Percentiles rank a stretch among this genome's conserved stretches.
Conservation (phyloP, 2,329 filamentous ascomycete species). For the Juglanconis juglandina region DNA sequence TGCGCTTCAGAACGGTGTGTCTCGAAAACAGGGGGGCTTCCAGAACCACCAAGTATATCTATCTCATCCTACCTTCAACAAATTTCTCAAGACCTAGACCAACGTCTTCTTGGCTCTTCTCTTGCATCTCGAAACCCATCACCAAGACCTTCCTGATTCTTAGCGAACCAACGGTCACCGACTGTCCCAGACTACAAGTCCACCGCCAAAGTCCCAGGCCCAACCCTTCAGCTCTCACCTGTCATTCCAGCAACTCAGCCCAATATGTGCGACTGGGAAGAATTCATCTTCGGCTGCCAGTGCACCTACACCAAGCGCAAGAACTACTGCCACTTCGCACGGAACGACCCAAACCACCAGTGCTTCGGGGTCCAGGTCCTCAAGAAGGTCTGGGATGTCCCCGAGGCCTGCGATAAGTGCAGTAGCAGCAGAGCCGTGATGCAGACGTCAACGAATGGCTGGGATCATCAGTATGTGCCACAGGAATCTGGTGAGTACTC, state of each 20-base stretch:
- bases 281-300: slow-evolving; percentile 63
- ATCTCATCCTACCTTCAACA: neutral
- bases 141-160: neutral
- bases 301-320: slow-evolving; percentile 59
- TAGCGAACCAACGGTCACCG: neutral
- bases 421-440: slow-evolving; percentile 2
- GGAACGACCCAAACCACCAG: slow-evolving; percentile 67
- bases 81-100: neutral
- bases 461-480: slow-evolving; percentile 4
- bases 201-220: neutral
- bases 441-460: slow-evolving; percentile 16
- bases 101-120: neutral
- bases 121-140: neutral
- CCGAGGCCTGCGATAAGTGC: slow-evolving; percentile 50
- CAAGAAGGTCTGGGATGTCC: slow-evolving; percentile 56
- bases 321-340: slow-evolving; percentile 71
- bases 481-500: slow-evolving; percentile 6
- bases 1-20: neutral
- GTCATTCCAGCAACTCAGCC: neutral
- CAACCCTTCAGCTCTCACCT: neutral
- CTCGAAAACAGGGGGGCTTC: neutral
- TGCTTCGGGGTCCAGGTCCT: slow-evolving; percentile 67
- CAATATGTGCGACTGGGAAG: slow-evolving; percentile 69
- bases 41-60: neutral
- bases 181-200: neutral